These are phyloP conservation scores for Chrysophaeum taylorii DNA, from an alignment of 352 stramenopile species.

Conservation along the genomic window DNA sequence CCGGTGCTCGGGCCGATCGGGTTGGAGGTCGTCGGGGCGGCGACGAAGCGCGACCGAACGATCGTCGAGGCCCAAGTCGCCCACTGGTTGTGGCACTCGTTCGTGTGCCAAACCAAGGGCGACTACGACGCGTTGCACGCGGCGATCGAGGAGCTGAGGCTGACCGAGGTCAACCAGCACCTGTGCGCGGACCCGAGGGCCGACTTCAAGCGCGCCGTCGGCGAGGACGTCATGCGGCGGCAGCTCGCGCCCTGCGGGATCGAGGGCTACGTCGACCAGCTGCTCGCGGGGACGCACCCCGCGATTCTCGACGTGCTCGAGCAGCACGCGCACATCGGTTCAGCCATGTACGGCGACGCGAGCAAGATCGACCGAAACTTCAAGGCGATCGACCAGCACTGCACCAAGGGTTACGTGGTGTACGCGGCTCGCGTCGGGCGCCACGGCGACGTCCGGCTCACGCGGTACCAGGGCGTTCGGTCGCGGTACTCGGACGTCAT, in stretches of 20 bases:
- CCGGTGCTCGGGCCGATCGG: slow-evolving; percentile 41
- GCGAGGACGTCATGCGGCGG: slow-evolving; percentile 34
- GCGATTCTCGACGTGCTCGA: too few relatives aligned
- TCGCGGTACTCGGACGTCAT: neutral
- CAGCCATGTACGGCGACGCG: neutral
- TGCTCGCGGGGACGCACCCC: too few relatives aligned
- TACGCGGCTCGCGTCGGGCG: neutral
- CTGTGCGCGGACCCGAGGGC: slow-evolving; percentile 19
- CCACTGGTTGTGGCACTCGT: slow-evolving; percentile 36
- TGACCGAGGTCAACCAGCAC: slow-evolving; percentile 42
- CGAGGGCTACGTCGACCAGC: slow-evolving; percentile 48
- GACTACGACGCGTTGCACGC: slow-evolving; percentile 51
- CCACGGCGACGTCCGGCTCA: neutral
- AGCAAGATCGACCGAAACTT: neutral
- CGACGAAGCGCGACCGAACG: slow-evolving; percentile 29
- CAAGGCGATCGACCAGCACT: neutral
- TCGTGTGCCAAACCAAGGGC: slow-evolving; percentile 46
- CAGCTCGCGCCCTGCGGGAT: slow-evolving; percentile 45
- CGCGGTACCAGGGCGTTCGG: neutral
- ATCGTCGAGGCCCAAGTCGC: slow-evolving; percentile 46
- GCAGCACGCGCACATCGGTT: too few relatives aligned
- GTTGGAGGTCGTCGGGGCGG: slow-evolving; percentile 35
- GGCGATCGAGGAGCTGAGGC: slow-evolving; percentile 35
- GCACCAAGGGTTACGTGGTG: slow-evolving; percentile 10
- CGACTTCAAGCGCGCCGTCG: slow-evolving; percentile 34